A percentile compares a stretch with the other conserved stretches of the same genome.
Evolutionary conservation across 1,139 yeast genomes (phyloP).

Genomic region (Taphrina betulina): DNA sequence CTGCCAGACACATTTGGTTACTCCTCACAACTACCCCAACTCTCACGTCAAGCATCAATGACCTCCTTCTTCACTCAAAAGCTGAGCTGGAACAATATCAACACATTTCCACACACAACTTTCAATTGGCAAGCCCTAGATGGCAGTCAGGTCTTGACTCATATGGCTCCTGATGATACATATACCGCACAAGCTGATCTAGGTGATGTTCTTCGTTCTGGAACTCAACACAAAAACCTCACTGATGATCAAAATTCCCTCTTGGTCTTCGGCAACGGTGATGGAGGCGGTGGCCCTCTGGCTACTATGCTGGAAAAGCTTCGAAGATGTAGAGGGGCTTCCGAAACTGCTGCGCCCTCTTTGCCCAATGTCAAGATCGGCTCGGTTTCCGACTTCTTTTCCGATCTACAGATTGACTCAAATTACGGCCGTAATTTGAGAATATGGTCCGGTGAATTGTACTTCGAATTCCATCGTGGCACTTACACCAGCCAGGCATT

Average conservation of each 20-base stretch:
- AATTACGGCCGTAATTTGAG: conserved; percentile 68
- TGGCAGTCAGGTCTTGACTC: conserved; percentile 88
- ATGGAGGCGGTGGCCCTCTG: conserved; percentile 98
- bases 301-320: conserved; percentile 89
- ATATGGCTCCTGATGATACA: conserved; percentile 97
- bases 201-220: conserved; percentile 83
- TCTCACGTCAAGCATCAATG: conserved; percentile 81
- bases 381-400: conserved; percentile 76
- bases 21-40: conserved; percentile 90
- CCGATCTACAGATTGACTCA: conserved; percentile 61
- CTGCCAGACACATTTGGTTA: conserved; percentile 97
- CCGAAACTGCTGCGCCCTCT: conserved; percentile 63
- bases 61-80: conserved; percentile 87
- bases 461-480: conserved; percentile 94
- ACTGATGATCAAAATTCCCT: conserved; percentile 78
- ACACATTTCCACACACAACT: conserved; percentile 88
- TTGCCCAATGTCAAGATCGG: conserved; percentile 79
- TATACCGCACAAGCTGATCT: conserved; percentile 90
- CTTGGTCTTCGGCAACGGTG: conserved; percentile 87
- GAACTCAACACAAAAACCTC: conserved; percentile 75
- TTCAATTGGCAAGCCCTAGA: conserved; percentile 95
- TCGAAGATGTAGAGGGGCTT: conserved; percentile 83
- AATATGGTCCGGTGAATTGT: conserved; percentile 89
- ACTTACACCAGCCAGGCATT: conserved; percentile 92
- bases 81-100: conserved; percentile 92